These are phyloP conservation scores for Helminthosporium solani DNA, from an alignment of 2,329 filamentous ascomycete genomes.

Conservation along the genomic window DNA sequence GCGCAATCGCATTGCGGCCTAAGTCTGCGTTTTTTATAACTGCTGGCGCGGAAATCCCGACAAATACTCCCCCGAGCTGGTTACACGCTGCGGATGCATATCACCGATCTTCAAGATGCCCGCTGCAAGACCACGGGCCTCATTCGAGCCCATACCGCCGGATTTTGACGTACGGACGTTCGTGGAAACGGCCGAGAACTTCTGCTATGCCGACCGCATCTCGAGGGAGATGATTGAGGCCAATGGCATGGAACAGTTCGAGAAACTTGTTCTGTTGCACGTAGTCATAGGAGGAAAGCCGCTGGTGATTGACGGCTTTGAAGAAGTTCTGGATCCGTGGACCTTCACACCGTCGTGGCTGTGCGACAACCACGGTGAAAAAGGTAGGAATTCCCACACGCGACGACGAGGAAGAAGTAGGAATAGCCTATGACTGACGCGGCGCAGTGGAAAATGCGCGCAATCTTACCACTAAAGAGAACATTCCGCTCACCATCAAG, in stretches of 20 bases:
- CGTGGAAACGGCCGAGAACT: slow-evolving; percentile 77
- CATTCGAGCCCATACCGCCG: slow-evolving; percentile 88
- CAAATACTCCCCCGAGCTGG: too few relatives aligned
- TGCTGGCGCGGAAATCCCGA: too few relatives aligned
- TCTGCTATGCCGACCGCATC: slow-evolving; percentile 82
- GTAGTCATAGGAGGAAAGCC: slow-evolving; percentile 85
- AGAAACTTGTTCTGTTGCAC: slow-evolving; percentile 79
- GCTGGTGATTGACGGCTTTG: slow-evolving; percentile 86
- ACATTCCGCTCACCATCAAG: slow-evolving; percentile 80
- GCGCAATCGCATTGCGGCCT: too few relatives aligned
- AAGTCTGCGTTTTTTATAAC: too few relatives aligned
- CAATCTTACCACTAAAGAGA: slow-evolving; percentile 70
- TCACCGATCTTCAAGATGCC: slow-evolving; percentile 60
- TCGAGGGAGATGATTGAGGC: slow-evolving; percentile 74
- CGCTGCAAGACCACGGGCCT: slow-evolving; percentile 74
- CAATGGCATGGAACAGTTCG: slow-evolving; percentile 76
- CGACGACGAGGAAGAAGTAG: slow-evolving; percentile 18
- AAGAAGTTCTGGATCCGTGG: slow-evolving; percentile 69
- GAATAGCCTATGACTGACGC: slow-evolving; percentile 17
- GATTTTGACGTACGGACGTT: slow-evolving; percentile 75
- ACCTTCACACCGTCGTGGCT: slow-evolving; percentile 84
- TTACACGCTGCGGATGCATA: neutral
- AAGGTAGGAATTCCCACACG: slow-evolving; percentile 57
- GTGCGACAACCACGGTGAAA: slow-evolving; percentile 73
- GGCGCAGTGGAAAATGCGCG: slow-evolving; percentile 75